phyloP scores from a whole-genome alignment of 2,329 filamentous ascomycete genomes.

The Diaporthe nobilis region DNA sequence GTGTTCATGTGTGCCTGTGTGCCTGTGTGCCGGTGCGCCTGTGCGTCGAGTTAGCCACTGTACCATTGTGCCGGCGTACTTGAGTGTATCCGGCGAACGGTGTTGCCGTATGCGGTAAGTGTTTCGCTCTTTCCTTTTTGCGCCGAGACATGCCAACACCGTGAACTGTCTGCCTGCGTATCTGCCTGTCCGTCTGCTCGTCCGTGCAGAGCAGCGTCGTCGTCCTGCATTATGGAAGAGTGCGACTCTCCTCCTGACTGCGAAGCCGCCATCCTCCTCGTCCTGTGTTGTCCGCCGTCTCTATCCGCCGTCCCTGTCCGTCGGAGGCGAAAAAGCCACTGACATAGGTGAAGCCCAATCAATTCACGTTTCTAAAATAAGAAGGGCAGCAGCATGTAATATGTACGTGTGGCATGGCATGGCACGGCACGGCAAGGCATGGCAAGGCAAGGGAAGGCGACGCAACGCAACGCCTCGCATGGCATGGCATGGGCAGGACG shows the following conservation, averaged over 20 bases:
- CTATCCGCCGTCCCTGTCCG: not conserved
- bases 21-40: not conserved
- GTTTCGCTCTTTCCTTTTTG: constrained; percentile 27
- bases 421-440: not conserved
- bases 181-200: not conserved
- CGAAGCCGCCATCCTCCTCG: not conserved
- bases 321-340: constrained; percentile 6
- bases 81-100: not conserved
- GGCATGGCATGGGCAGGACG: constrained; percentile 6
- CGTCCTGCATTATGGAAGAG: not conserved
- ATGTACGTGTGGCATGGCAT: constrained; percentile 17
- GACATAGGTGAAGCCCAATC: not conserved
- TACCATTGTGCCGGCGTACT: constrained; percentile 1
- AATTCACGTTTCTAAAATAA: constrained; percentile 22
- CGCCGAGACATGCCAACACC: constrained; percentile 4
- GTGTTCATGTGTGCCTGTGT: not conserved
- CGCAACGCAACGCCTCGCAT: constrained; percentile 5
- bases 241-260: not conserved
- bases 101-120: constrained; percentile 11
- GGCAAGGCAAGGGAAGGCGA: not conserved
- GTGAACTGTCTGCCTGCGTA: not conserved
- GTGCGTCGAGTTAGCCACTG: not conserved
- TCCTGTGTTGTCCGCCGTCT: not conserved
- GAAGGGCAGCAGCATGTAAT: constrained; percentile 18
- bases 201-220: not conserved